Evolutionary conservation across 2,329 filamentous ascomycete genomes (phyloP).

Genomic region (Aspergillus nomiae): DNA sequence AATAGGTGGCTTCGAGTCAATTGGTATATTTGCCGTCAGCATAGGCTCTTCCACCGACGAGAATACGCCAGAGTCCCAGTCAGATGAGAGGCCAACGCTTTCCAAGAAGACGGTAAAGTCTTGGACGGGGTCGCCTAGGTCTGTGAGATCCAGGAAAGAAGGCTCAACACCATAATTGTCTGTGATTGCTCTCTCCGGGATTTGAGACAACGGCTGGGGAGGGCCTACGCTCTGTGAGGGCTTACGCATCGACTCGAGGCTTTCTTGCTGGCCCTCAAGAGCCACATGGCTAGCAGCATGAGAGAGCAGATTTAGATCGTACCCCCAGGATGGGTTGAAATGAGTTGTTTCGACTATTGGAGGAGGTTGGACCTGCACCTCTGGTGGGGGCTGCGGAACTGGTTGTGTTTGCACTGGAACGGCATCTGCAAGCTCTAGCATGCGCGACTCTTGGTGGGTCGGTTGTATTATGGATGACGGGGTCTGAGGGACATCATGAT

Average conservation of each 20-base stretch:
- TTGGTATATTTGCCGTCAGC: slow-evolving; percentile 37
- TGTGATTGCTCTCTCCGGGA: slow-evolving; percentile 41
- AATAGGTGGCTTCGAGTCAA: slow-evolving; percentile 37
- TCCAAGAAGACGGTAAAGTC: slow-evolving; percentile 53
- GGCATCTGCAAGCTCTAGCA: slow-evolving; percentile 49
- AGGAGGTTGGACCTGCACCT: slow-evolving; percentile 41
- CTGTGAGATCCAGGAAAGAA: slow-evolving; percentile 48
- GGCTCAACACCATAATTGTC: slow-evolving; percentile 48
- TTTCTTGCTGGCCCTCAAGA: slow-evolving; percentile 48
- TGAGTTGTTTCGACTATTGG: slow-evolving; percentile 47
- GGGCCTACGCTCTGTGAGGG: slow-evolving; percentile 34
- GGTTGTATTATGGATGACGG: slow-evolving; percentile 41
- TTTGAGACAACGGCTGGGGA: slow-evolving; percentile 37
- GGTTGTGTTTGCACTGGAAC: slow-evolving; percentile 44
- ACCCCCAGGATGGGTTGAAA: slow-evolving; percentile 54
- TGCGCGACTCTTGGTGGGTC: slow-evolving; percentile 44
- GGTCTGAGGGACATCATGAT: slow-evolving; percentile 35
- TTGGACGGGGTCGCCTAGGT: slow-evolving; percentile 51
- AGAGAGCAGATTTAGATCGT: slow-evolving; percentile 51
- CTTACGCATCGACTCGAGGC: slow-evolving; percentile 40
- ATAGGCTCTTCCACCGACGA: slow-evolving; percentile 44
- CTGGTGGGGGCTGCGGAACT: slow-evolving; percentile 34
- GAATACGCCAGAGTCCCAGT: slow-evolving; percentile 53
- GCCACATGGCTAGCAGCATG: slow-evolving; percentile 54
- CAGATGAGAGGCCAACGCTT: slow-evolving; percentile 52